Conservation (phyloP, 371 early-diverging fungal species). For the Mortierella sp. region DNA sequence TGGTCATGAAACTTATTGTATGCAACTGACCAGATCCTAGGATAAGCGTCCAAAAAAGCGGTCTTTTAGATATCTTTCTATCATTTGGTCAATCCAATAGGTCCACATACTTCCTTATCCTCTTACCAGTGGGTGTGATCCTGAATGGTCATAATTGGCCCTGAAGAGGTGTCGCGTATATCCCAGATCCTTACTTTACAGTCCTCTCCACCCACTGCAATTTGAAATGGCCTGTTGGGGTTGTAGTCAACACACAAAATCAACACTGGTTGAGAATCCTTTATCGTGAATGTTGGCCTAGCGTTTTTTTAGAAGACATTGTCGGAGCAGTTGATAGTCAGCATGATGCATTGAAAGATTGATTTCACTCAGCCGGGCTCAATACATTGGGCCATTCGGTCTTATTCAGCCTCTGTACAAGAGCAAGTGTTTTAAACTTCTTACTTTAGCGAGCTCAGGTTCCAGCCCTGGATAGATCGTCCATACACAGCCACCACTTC, state of each 20-base stretch:
- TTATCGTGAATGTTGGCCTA: constrained; percentile 56
- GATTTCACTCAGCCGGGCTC: no score
- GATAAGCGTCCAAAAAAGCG: not conserved
- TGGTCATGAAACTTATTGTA: constrained; percentile 93
- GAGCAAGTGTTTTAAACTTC: not conserved
- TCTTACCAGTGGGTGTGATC: constrained; percentile 89
- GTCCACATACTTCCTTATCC: not conserved
- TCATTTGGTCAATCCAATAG: constrained; percentile 3
- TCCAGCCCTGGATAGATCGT: constrained; percentile 74
- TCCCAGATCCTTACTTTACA: constrained; percentile 89
- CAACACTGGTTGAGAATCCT: constrained; percentile 71
- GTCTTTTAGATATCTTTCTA: not conserved
- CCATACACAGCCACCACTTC: constrained; percentile 70
- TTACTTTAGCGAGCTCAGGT: constrained; percentile 65
- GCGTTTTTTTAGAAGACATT: no score
- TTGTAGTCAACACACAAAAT: constrained; percentile 87
- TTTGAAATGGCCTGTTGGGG: constrained; percentile 82
- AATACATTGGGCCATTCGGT: no score
- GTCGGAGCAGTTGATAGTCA: no score
- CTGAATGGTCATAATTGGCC: constrained; percentile 68
- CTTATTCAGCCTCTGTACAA: no score
- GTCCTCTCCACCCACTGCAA: constrained; percentile 90
- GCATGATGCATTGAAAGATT: no score
- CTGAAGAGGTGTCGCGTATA: constrained; percentile 59
- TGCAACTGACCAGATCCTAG: constrained; percentile 84